Percentiles rank a stretch among this genome's conserved stretches.
Conservation (phyloP, 495 filamentous ascomycete species). For the Penicillium taxi region DNA sequence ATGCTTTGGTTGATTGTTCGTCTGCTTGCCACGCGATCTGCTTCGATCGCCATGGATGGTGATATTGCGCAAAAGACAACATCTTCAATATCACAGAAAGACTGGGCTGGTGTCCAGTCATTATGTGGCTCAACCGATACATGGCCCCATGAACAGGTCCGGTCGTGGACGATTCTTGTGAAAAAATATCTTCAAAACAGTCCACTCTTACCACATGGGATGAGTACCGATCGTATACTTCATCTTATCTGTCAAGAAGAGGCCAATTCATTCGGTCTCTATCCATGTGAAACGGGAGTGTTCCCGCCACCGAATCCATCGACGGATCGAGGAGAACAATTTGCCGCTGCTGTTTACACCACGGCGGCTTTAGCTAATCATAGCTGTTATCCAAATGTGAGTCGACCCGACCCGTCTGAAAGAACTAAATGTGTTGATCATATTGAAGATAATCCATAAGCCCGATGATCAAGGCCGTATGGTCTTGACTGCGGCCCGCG, state of each 20-base stretch:
- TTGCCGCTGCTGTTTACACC: constrained; percentile 34
- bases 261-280: constrained; percentile 36
- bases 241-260: constrained; percentile 33
- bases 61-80: neutral
- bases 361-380: constrained; percentile 33
- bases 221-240: constrained; percentile 17
- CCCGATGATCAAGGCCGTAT: constrained; percentile 29
- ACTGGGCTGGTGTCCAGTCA: constrained; percentile 27
- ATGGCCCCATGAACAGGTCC: constrained; percentile 30
- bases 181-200: constrained; percentile 30
- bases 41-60: constrained; percentile 2
- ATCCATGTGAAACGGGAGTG: constrained; percentile 31
- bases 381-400: constrained; percentile 34
- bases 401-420: neutral
- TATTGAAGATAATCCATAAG: constrained; percentile 33
- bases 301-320: constrained; percentile 11
- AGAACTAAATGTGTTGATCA: too few species aligned
- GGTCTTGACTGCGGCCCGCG: constrained; percentile 29
- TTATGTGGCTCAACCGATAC: constrained; percentile 29
- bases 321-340: constrained; percentile 28
- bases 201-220: constrained; percentile 17
- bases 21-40: constrained; percentile 25
- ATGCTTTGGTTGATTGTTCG: constrained; percentile 38
- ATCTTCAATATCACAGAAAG: constrained; percentile 6
- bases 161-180: constrained; percentile 23